These are phyloP conservation scores for Orbilia ellipsospora DNA, from an alignment of 2,329 filamentous ascomycete species.

Conservation along the genomic window DNA sequence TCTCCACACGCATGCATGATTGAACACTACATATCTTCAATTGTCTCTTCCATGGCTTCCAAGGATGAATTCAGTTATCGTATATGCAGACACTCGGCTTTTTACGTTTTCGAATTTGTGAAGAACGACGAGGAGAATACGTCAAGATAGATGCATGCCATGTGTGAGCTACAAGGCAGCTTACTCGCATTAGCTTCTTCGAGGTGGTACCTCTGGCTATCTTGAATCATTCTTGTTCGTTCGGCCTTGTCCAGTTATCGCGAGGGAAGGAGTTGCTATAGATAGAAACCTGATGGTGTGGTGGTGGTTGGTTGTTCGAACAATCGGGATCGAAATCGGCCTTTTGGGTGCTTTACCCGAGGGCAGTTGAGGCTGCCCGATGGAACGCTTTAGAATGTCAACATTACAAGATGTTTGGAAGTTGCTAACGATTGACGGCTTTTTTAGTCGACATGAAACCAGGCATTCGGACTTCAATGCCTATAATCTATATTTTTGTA, in stretches of 20 bases:
- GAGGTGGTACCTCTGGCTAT: background rate
- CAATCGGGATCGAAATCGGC: constrained; percentile 28
- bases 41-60: background rate
- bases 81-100: background rate
- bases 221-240: constrained; percentile 2
- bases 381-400: constrained; percentile 1
- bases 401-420: background rate
- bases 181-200: constrained; percentile 24
- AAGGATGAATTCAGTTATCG: too few relatives aligned
- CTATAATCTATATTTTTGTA: too few relatives aligned
- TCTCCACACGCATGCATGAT: too few relatives aligned
- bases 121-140: background rate
- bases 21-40: constrained; percentile 21
- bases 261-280: constrained; percentile 32
- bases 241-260: constrained; percentile 30
- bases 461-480: background rate
- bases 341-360: constrained; percentile 48
- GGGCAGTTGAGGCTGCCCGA: constrained; percentile 10
- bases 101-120: constrained; percentile 43
- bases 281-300: constrained; percentile 35
- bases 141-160: background rate
- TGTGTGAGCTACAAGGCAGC: constrained; percentile 9
- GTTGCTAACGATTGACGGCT: constrained; percentile 39
- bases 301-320: background rate
- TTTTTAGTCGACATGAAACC: constrained; percentile 49